A percentile compares a stretch with the other conserved stretches of the same genome.
phyloP scores from a whole-genome alignment of 345 rosid species.

The Eucalyptus coolabah region DNA sequence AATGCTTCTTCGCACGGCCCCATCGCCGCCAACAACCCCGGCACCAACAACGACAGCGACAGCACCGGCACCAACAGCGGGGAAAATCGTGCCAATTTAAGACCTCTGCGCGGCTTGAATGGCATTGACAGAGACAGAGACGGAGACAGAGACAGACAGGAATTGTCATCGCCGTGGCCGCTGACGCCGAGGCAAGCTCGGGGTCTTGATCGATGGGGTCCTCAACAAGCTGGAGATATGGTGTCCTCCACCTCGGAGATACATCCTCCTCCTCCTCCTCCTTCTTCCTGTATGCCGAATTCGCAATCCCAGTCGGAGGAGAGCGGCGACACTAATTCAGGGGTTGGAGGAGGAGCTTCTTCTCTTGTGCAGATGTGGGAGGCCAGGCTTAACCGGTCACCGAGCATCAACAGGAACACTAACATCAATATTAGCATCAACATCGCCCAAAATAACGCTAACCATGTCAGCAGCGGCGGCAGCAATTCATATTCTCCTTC shows the following conservation, averaged over 20 bases:
- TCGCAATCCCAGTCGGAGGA: background rate
- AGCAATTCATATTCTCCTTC: background rate
- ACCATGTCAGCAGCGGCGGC: background rate
- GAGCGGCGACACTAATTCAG: background rate
- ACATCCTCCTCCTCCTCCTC: background rate
- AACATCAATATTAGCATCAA: background rate
- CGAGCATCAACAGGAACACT: conserved; percentile 6
- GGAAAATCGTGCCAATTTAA: background rate
- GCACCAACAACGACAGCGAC: background rate
- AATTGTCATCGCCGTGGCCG: background rate
- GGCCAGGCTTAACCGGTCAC: conserved; percentile 40
- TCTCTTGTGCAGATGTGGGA: conserved; percentile 95
- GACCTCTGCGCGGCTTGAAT: background rate
- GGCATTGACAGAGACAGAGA: background rate
- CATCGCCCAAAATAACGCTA: background rate
- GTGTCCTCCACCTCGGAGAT: conserved; percentile 11
- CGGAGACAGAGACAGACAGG: background rate
- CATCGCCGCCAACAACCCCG: background rate
- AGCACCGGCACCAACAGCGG: background rate
- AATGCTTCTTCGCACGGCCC: background rate
- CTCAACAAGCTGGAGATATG: conserved; percentile 26
- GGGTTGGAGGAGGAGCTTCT: conserved; percentile 35
- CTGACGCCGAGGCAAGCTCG: conserved; percentile 3
- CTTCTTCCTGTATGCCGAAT: background rate
- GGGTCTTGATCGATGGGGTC: conserved; percentile 26